A percentile compares a stretch with the other conserved stretches of the same genome.
phyloP scores from a whole-genome alignment of 2,329 filamentous ascomycete species.

The Chalaropsis thielavioides region DNA sequence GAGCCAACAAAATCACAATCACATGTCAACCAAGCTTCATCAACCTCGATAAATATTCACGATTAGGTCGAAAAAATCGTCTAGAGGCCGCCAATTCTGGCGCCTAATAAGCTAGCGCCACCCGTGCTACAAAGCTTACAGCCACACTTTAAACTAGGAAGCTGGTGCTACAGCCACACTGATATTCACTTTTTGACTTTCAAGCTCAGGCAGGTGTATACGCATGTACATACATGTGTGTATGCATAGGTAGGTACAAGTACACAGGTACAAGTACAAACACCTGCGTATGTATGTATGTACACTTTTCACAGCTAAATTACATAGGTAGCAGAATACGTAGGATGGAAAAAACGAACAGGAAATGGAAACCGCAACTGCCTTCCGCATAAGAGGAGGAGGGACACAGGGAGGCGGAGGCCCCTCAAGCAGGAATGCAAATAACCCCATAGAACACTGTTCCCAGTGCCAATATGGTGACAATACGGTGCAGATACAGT shows the following conservation, averaged over 20 bases:
- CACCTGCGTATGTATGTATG: background rate
- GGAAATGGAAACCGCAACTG: background rate
- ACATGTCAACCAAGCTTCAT: background rate
- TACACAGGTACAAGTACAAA: background rate
- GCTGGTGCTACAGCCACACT: background rate
- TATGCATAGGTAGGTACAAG: no score
- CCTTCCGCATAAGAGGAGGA: background rate
- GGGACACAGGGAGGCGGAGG: background rate
- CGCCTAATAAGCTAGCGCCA: background rate
- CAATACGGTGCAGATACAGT: background rate
- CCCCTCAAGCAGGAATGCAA: background rate
- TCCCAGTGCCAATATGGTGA: background rate
- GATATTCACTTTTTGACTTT: no score
- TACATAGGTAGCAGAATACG: background rate
- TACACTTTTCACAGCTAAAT: background rate
- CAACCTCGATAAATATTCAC: background rate
- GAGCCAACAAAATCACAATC: background rate
- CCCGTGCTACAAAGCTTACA: background rate
- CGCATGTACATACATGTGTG: no score
- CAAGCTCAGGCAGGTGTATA: no score
- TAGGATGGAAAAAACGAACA: background rate
- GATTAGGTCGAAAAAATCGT: background rate
- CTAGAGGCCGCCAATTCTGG: background rate
- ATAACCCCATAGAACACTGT: background rate
- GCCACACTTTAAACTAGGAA: background rate